A percentile compares a stretch with the other conserved stretches of the same genome.
Conservation (phyloP, 2,329 filamentous ascomycete genomes). For the Curvularia sp. region DNA sequence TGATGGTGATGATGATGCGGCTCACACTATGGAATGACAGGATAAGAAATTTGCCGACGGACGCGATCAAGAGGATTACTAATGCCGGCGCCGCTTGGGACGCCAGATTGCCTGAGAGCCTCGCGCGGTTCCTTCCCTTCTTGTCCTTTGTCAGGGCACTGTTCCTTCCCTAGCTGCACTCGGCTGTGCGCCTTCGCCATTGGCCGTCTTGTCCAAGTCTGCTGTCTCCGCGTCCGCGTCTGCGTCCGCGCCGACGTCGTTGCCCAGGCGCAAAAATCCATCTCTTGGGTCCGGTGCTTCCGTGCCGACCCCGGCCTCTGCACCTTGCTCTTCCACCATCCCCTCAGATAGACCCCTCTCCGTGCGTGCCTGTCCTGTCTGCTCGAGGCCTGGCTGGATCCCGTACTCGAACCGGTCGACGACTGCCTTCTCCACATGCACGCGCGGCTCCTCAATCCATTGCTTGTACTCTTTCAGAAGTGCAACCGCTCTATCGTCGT, state of each 20-base stretch:
- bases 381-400: constrained; percentile 2
- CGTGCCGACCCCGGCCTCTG: constrained; percentile 9
- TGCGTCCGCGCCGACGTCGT: background rate
- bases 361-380: background rate
- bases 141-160: background rate
- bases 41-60: background rate
- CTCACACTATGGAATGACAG: background rate
- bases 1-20: background rate
- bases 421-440: constrained; percentile 21
- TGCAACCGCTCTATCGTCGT: constrained; percentile 29
- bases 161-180: constrained; percentile 4
- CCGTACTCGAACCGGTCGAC: constrained; percentile 24
- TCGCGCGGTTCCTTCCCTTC: constrained; percentile 4
- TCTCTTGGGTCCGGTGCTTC: constrained; percentile 7
- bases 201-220: background rate
- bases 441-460: constrained; percentile 21
- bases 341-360: background rate
- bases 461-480: constrained; percentile 29
- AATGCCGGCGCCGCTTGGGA: background rate
- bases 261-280: background rate
- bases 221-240: background rate
- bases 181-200: no score
- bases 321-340: constrained; percentile 7
- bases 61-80: constrained; percentile 5
- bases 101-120: background rate